Evolutionary conservation across 805 yeast genomes (phyloP).

Genomic region (Diddensiella santjacobensis): DNA sequence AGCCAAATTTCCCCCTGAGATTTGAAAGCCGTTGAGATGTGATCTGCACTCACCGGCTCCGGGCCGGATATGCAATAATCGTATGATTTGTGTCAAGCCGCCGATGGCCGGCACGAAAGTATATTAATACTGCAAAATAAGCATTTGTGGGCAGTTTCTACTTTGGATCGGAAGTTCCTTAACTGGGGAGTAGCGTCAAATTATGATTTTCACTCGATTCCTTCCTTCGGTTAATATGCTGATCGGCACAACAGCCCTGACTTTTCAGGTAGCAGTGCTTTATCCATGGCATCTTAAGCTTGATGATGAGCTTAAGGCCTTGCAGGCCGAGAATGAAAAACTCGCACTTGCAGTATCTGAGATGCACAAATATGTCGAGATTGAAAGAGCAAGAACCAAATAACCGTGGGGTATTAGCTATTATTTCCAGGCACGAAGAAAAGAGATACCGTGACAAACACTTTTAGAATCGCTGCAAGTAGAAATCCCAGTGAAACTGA

Average conservation of each 20-base stretch:
- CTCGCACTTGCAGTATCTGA: conserved; percentile 12
- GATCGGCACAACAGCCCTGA: conserved; percentile 20
- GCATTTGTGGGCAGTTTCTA: too few species aligned
- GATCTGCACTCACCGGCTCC: too few species aligned
- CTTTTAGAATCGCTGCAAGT: conserved; percentile 5
- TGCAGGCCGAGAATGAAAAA: conserved; percentile 18
- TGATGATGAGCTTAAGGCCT: conserved; percentile 17
- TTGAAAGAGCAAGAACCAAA: background rate
- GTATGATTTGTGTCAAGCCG: too few species aligned
- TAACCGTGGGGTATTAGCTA: too few species aligned
- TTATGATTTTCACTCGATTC: conserved; percentile 17
- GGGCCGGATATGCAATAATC: too few species aligned
- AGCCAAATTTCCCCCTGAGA: too few species aligned
- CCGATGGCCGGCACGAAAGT: too few species aligned
- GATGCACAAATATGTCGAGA: conserved; percentile 6
- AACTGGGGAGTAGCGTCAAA: too few species aligned
- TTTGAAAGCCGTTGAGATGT: too few species aligned
- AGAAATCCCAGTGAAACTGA: conserved; percentile 5
- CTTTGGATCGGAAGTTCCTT: too few species aligned
- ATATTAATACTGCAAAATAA: too few species aligned
- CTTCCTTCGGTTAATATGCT: conserved; percentile 19
- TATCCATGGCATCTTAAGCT: conserved; percentile 21
- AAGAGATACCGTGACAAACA: background rate
- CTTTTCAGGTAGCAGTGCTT: conserved; percentile 16
- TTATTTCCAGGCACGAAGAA: conserved; percentile 2